Base-by-base conservation (phyloP, 1,139 yeast species). In the Arxiozyma telluris region DNA sequence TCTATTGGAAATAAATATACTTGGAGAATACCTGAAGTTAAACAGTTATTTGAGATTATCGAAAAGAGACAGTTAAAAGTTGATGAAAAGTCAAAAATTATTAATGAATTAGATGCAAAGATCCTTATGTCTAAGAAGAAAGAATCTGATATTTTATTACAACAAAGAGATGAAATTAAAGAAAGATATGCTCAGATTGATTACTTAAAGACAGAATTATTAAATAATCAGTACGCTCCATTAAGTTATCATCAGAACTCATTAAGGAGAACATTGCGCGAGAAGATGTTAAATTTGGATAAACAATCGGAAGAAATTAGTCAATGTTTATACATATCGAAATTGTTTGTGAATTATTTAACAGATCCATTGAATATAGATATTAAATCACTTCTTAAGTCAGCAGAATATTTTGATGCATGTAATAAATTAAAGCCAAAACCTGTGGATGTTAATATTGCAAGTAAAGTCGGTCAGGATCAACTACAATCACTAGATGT, bases 11-110 rank as follows among this genome's bases (percentile, higher is more conserved):
- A 61, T 41, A 47, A 61, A 2, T 64, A 68, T 17, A 70, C 69
- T 18, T 77, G 81, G 81, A 73, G 77, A 59, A 55, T 77, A 17
- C 55, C 64, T 41, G 80, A 77, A 57, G 64, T 64, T 11, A 50
- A 52, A 0, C 62, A 61, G 2, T 53, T 75, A 12, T 50, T 54
- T 3, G 56, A 60, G 3, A 61, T 68, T 8, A 47, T 71, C 1
- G 49, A 55, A 1, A 47, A 54, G 5, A 52, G 56, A 22, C 25
- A 22, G 6, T 17, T 22, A 9, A 41, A 21, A 5, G 42, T 42
- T 27, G 17, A 17, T 15, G 23, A 41, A 18, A 18, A 25, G 9
- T 34, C 44, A 12, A 18, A 20, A 23, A 47, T 47, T 1, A 43
- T 59, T 25, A 21, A 52, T 30, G 44, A 50, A 20, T 43, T 57